Percentiles rank a stretch among this genome's conserved stretches.
Evolutionary conservation across 2,329 filamentous ascomycete genomes (phyloP).

Genomic region (Macrophomina pseudophaseolina): DNA sequence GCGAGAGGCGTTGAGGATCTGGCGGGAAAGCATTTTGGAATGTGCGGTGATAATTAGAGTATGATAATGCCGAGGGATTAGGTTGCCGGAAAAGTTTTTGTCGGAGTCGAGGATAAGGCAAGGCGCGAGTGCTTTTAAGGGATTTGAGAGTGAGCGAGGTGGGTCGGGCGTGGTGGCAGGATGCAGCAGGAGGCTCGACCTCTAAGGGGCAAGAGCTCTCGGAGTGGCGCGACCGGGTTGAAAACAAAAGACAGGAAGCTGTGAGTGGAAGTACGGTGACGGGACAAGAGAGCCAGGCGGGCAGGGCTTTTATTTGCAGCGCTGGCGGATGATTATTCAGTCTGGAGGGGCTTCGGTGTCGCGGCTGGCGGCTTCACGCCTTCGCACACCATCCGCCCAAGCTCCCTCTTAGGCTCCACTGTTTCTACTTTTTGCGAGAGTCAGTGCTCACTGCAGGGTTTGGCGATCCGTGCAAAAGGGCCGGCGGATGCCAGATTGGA

Average conservation of each 20-base stretch:
- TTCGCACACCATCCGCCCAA: constrained; percentile 26
- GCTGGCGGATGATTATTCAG: constrained; percentile 24
- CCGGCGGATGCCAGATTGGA: constrained; percentile 14
- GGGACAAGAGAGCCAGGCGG: neutral
- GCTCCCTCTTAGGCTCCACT: constrained; percentile 24
- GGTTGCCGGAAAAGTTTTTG: neutral
- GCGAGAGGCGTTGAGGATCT: constrained; percentile 15
- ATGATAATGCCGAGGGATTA: neutral
- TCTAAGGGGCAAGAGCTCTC: neutral
- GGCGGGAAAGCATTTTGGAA: constrained; percentile 20
- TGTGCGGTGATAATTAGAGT: neutral
- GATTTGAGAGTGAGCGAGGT: neutral
- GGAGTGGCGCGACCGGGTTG: constrained; percentile 4
- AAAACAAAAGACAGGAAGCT: constrained; percentile 14
- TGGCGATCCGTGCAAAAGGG: constrained; percentile 26
- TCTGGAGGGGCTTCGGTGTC: constrained; percentile 7
- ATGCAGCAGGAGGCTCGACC: constrained; percentile 21
- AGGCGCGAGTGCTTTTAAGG: neutral
- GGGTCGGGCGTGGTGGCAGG: constrained; percentile 1
- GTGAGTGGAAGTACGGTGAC: constrained; percentile 22
- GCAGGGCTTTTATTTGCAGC: constrained; percentile 22
- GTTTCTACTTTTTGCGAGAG: constrained; percentile 26
- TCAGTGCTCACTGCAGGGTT: constrained; percentile 25
- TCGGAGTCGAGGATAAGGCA: neutral
- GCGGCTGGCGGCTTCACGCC: constrained; percentile 18